Base-by-base conservation (phyloP, 2,329 filamentous ascomycete species). In the Ophiostoma pallidulum region DNA sequence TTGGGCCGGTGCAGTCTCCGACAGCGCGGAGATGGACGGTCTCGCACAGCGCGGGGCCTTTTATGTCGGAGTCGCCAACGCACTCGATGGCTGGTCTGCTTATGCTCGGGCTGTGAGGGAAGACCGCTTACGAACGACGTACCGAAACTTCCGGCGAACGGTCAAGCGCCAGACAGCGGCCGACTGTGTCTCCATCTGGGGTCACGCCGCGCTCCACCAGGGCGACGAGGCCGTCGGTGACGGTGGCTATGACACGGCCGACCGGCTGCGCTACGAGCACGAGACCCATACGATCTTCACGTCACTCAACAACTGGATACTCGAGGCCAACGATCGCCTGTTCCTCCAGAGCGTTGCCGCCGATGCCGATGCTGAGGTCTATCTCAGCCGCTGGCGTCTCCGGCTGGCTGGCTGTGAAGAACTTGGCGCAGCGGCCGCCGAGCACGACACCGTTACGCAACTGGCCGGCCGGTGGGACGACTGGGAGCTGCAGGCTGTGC, bases 401-500 rank as follows among this genome's bases (percentile, higher is more conserved):
- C 43, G 24, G n/a, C 33, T 40, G 4, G 50, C 46, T 5, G 28
- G 18, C 10, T 22, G 20, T 13, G 45, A 45, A 7, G 54, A 37
- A 3, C 40, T 45, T 10, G 49, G 24, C 13, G 47, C 49, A 0
- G 53, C 52, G 3, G 54, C 55, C 5, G 51, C 42, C 16, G 49
- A 48, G 26, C 54, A 52, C 45, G 52, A 51, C 24, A 39, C 40
- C 4, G 49, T 51, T 14, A 22, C 36, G 1, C 40, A 26, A 3
- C 42, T 53, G 33, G 35, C 37, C 2, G 46, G 39, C n/a, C 36
- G 45, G 22, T 53, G 51, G 45, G 50, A 51, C 39, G 51, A 48
- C 44, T 58, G 56, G 56, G 55, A 58, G 41, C 51, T 58, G 39
- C 50, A 56, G 45, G 51, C 53, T 22, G 53, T 58, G n/a, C 55